Percentiles rank a stretch among this genome's conserved stretches.
These are phyloP conservation scores for Salvia sclarea DNA, from an alignment of 305 asterid species.

Conservation along the genomic window DNA sequence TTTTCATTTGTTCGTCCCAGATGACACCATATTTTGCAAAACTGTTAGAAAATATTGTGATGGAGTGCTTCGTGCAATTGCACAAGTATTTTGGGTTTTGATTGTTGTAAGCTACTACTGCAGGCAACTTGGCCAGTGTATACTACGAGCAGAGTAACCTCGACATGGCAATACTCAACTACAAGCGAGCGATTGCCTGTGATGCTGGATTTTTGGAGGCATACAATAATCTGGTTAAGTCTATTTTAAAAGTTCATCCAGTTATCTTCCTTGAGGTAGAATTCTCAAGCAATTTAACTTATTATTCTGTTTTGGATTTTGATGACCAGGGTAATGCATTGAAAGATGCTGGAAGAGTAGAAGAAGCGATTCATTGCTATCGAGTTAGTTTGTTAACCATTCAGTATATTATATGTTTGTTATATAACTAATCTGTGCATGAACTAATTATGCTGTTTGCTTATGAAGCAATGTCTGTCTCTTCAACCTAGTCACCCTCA, in stretches of 20 bases:
- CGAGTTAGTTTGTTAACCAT: slow-evolving; percentile 64
- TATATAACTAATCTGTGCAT: slow-evolving; percentile 22
- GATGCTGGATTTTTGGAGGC: slow-evolving; percentile 95
- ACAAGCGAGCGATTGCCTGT: slow-evolving; percentile 91
- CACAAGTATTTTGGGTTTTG: slow-evolving; percentile 1
- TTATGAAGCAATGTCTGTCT: slow-evolving; percentile 84
- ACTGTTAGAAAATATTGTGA: not conserved
- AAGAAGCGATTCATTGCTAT: slow-evolving; percentile 91
- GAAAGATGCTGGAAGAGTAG: slow-evolving; percentile 95
- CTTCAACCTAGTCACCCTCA: slow-evolving; percentile 97
- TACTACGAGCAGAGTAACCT: slow-evolving; percentile 94
- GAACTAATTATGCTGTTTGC: slow-evolving; percentile 32
- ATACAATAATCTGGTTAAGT: slow-evolving; percentile 79
- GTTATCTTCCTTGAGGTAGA: not conserved
- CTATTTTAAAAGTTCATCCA: slow-evolving; percentile 17
- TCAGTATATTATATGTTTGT: slow-evolving; percentile 20
- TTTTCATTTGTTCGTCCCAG: not conserved
- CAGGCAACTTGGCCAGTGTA: slow-evolving; percentile 93
- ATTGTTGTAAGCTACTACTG: slow-evolving; percentile 35
- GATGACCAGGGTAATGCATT: slow-evolving; percentile 84
- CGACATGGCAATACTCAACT: slow-evolving; percentile 89
- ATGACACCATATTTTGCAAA: not conserved
- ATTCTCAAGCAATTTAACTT: slow-evolving; percentile 22
- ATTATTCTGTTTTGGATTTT: slow-evolving; percentile 21
- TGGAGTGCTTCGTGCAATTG: slow-evolving; percentile 3